Evolutionary conservation across 345 rosid species (phyloP).

Genomic region (Euphorbia pulcherrima): DNA sequence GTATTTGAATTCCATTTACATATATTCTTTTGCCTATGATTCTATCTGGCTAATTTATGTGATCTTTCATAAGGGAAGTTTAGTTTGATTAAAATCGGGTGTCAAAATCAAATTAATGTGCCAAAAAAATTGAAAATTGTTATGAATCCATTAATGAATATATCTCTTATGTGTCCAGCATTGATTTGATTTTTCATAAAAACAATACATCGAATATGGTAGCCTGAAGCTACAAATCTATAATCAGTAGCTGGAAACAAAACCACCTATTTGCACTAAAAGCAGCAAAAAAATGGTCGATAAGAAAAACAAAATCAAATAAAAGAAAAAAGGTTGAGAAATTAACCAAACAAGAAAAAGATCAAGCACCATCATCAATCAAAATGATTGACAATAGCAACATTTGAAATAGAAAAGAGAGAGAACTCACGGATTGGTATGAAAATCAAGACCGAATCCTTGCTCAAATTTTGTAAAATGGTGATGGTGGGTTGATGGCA

Average conservation of each 20-base stretch:
- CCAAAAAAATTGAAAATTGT: too few relatives aligned
- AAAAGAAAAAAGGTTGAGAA: background rate
- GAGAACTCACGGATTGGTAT: slow-evolving; percentile 10
- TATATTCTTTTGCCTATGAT: too few relatives aligned
- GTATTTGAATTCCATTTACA: background rate
- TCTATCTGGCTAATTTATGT: background rate
- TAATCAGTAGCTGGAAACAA: slow-evolving; percentile 7
- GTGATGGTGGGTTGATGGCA: slow-evolving; percentile 8
- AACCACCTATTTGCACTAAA: slow-evolving; percentile 1
- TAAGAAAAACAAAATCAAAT: background rate
- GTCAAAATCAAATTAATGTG: background rate
- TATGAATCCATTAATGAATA: background rate
- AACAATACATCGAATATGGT: background rate
- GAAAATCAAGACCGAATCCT: background rate
- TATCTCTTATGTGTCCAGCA: background rate
- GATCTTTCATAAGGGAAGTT: background rate
- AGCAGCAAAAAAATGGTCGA: background rate
- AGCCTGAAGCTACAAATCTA: background rate
- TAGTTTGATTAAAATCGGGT: background rate
- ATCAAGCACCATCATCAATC: background rate
- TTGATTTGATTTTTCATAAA: slow-evolving; percentile 1
- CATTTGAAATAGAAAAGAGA: background rate
- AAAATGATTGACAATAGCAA: background rate
- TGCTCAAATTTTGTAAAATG: background rate
- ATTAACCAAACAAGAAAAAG: background rate